Conservation (phyloP, 176 grass and related monocot species). For the Carex myosuroides region DNA sequence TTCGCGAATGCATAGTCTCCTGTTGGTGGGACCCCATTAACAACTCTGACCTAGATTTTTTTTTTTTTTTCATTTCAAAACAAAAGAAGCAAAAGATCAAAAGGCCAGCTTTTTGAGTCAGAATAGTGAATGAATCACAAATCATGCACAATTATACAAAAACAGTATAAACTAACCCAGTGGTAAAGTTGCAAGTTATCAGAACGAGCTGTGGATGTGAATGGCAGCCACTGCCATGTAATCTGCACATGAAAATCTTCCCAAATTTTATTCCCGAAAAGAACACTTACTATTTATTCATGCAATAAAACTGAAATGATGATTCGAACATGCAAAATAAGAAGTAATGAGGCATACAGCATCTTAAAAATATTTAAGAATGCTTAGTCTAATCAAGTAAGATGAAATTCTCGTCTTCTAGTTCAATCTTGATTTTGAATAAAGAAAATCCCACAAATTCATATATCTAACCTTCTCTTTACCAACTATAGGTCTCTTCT, state of each 20-base stretch:
- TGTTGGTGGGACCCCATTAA: conserved; percentile 72
- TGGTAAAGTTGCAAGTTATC: conserved; percentile 88
- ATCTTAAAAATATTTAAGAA: not conserved
- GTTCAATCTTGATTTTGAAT: not conserved
- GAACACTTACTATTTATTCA: not conserved
- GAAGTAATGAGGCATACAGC: not conserved
- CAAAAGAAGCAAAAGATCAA: conserved; percentile 1
- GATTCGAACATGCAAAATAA: not conserved
- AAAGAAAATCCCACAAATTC: conserved; percentile 13
- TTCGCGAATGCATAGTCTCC: conserved; percentile 95
- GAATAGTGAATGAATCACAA: not conserved
- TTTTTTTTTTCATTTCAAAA: not conserved
- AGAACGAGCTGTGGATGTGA: conserved; percentile 72
- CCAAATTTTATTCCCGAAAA: not conserved
- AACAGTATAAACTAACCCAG: conserved; percentile 55
- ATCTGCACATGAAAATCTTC: conserved; percentile 49
- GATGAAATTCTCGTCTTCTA: not conserved
- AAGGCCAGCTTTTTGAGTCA: not conserved
- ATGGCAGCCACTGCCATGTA: conserved; percentile 87
- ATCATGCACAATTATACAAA: conserved; percentile 18
- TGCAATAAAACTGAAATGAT: not conserved
- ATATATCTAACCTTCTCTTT: conserved; percentile 47
- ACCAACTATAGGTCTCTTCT: conserved; percentile 54
- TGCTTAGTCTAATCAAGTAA: not conserved
- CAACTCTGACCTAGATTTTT: conserved; percentile 66